Evolutionary conservation across 1,284 basidiomycete species (phyloP).

Genomic region (Calocybe gambosa): DNA sequence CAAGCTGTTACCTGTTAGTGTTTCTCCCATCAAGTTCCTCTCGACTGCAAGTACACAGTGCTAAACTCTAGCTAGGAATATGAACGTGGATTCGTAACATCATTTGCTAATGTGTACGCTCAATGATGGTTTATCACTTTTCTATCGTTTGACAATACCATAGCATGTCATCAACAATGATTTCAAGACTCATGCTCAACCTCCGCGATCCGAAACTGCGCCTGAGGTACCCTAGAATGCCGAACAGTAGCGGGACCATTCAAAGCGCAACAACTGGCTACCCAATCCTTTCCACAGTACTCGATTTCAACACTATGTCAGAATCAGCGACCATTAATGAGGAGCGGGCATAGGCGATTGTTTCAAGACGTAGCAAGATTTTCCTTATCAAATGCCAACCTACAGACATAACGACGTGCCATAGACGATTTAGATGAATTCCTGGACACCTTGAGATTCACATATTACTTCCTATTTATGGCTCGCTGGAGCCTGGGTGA

Average conservation of each 20-base stretch:
- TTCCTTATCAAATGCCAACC: too few relatives aligned
- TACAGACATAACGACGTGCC: too few relatives aligned
- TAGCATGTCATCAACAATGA: constrained; percentile 26
- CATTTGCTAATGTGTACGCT: constrained; percentile 19
- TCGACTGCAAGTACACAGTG: not conserved
- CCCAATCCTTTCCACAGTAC: constrained; percentile 17
- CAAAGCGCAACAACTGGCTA: constrained; percentile 3
- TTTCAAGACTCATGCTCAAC: constrained; percentile 27
- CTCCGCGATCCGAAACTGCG: constrained; percentile 22
- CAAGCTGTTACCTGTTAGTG: constrained; percentile 15
- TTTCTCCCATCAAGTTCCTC: not conserved
- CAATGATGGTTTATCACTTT: not conserved
- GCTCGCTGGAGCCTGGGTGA: not conserved
- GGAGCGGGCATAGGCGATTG: not conserved
- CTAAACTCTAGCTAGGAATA: constrained; percentile 10
- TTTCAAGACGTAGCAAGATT: not conserved
- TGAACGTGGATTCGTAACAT: constrained; percentile 18
- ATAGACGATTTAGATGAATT: too few relatives aligned
- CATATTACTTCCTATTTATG: not conserved
- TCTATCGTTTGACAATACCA: not conserved
- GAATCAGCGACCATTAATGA: constrained; percentile 1
- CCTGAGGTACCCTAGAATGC: not conserved
- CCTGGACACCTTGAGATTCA: too few relatives aligned
- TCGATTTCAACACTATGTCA: constrained; percentile 14
- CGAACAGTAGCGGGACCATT: not conserved